phyloP scores from a whole-genome alignment of 768 basidiomycete species.

The Vishniacozyma victoriae region DNA sequence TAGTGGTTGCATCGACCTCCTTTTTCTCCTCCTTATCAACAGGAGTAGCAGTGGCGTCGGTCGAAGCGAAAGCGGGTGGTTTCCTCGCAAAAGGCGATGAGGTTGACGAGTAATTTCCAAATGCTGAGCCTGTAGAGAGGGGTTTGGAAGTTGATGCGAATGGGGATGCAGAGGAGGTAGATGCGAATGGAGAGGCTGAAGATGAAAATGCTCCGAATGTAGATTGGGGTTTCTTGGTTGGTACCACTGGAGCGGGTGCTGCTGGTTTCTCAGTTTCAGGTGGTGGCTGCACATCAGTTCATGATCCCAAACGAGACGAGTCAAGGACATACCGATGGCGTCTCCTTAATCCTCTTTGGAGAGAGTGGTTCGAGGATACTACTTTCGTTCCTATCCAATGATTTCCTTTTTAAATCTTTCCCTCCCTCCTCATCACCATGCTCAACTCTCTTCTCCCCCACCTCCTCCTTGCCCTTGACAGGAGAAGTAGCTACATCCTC shows the following conservation, averaged over 20 bases:
- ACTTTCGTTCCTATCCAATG: constrained; percentile 32
- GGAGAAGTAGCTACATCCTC: no score
- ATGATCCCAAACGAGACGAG: not conserved
- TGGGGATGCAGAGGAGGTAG: constrained; percentile 11
- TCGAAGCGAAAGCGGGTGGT: no score
- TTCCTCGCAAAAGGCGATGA: constrained; percentile 38
- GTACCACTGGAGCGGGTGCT: constrained; percentile 2
- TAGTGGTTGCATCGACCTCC: constrained; percentile 1
- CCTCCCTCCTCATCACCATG: constrained; percentile 8
- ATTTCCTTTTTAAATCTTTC: constrained; percentile 34
- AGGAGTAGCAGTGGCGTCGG: not conserved
- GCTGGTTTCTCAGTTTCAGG: constrained; percentile 2
- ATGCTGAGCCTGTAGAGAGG: constrained; percentile 21
- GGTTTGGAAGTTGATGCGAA: constrained; percentile 13
- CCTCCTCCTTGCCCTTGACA: no score
- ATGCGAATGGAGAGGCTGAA: constrained; percentile 24
- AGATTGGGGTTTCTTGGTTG: constrained; percentile 39
- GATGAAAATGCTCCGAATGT: constrained; percentile 39
- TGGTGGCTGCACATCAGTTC: not conserved
- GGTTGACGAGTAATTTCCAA: constrained; percentile 32
- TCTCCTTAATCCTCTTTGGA: no score
- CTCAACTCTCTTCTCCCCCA: constrained; percentile 13
- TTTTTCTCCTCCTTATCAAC: constrained; percentile 2
- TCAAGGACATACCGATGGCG: not conserved
- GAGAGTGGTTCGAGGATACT: constrained; percentile 19